Conservation (phyloP, 2,329 filamentous ascomycete species). For the Colletotrichum sp. region DNA sequence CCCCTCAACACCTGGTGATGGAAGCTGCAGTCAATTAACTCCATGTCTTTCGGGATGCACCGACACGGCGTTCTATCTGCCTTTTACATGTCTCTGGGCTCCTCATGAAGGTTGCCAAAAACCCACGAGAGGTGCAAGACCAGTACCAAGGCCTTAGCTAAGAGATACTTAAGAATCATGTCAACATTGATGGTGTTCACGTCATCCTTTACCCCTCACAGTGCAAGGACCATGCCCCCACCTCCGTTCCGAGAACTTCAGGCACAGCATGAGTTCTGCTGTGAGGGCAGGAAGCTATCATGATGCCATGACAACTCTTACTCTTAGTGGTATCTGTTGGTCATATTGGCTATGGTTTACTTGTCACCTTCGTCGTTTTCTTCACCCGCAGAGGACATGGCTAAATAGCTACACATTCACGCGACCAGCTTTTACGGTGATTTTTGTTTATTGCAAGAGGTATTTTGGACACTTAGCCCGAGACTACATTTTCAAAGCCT, state of each 20-base stretch:
- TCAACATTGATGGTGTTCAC: conserved; percentile 3
- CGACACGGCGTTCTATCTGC: not conserved
- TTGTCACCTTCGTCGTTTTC: not conserved
- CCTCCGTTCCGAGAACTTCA: not conserved
- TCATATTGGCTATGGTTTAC: not conserved
- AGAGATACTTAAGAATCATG: not conserved
- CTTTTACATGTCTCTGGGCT: not conserved
- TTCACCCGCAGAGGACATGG: not conserved
- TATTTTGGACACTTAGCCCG: not conserved
- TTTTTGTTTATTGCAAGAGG: not conserved
- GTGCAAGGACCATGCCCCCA: conserved; percentile 1
- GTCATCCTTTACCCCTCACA: conserved; percentile 25
- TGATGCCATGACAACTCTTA: accelerated
- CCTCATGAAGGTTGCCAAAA: not conserved
- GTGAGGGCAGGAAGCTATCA: not conserved
- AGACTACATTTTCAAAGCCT: not conserved
- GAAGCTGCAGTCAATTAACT: not conserved
- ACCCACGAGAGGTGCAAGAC: not conserved
- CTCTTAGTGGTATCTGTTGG: accelerated
- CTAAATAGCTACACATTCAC: not conserved
- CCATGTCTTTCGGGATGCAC: not conserved
- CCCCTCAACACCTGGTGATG: not conserved
- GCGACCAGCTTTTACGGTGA: not conserved
- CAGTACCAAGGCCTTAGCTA: not conserved
- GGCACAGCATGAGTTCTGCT: not conserved